These are phyloP conservation scores for Aureobasidium melanogenum DNA, from an alignment of 2,329 filamentous ascomycete species.

Conservation along the genomic window DNA sequence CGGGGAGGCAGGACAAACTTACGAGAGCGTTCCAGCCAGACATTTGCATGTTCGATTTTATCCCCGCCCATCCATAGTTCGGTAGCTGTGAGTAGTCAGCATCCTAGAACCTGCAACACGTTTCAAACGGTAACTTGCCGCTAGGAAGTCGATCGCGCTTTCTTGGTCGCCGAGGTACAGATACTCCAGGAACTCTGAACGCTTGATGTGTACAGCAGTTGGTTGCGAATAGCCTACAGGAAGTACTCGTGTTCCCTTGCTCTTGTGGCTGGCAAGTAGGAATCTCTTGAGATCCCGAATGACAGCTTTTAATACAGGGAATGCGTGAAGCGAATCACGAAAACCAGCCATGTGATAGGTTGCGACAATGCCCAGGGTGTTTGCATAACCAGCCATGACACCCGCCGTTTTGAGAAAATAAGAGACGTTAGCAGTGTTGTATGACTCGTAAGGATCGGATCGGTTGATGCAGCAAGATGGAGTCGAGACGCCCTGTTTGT, in stretches of 20 bases:
- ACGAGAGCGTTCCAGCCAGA: not conserved
- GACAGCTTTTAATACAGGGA: conserved; percentile 15
- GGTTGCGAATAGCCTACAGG: conserved; percentile 14
- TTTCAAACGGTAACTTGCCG: not conserved
- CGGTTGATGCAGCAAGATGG: conserved; percentile 9
- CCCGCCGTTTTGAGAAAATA: conserved; percentile 6
- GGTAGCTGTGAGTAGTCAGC: not conserved
- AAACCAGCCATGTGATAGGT: conserved; percentile 13
- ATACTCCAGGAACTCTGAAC: conserved; percentile 7
- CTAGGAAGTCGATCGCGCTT: conserved; percentile 11
- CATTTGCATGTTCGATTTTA: not conserved
- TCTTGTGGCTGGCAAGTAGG: conserved; percentile 10
- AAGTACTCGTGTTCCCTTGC: conserved; percentile 12
- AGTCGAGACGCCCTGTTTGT: not conserved
- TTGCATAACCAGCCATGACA: conserved; percentile 11
- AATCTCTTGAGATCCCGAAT: conserved; percentile 16
- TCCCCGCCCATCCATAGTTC: not conserved
- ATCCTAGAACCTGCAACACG: not conserved
- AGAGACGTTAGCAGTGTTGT: conserved; percentile 6
- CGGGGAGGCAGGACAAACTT: not conserved
- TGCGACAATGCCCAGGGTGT: conserved; percentile 12
- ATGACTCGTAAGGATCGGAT: conserved; percentile 8
- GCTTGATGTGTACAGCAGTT: not conserved
- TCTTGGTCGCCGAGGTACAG: conserved; percentile 2
- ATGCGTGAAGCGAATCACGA: not conserved